Percentiles rank a stretch among this genome's conserved stretches.
phyloP scores from a whole-genome alignment of 306 rosid species.

The Clitoria ternatea region DNA sequence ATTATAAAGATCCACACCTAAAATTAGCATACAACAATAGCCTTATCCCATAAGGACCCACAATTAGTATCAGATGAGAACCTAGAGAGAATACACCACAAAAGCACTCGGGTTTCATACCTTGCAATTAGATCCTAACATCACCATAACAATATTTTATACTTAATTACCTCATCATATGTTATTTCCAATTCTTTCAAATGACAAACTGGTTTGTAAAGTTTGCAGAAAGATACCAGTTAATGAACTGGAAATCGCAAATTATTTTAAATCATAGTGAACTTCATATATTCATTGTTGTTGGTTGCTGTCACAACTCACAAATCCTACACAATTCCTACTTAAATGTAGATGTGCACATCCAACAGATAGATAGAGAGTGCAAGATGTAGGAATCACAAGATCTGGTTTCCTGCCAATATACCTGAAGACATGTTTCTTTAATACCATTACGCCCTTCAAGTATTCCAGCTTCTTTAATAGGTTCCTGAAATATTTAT shows the following conservation, averaged over 20 bases:
- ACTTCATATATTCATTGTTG: not conserved
- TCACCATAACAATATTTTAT: not conserved
- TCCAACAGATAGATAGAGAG: not conserved
- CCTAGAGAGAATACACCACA: too few species aligned
- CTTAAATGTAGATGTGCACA: constrained; percentile 13
- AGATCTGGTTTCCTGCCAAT: not conserved
- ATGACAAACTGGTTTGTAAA: not conserved
- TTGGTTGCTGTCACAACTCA: not conserved
- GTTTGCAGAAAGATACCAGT: not conserved
- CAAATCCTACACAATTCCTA: constrained; percentile 6
- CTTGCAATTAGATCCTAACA: too few species aligned
- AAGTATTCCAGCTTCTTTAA: constrained; percentile 97
- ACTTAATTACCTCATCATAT: not conserved
- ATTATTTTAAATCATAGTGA: constrained; percentile 5
- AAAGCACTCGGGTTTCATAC: too few species aligned
- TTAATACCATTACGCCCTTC: constrained; percentile 98
- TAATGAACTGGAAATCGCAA: not conserved
- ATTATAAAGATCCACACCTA: not conserved
- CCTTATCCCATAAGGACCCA: too few species aligned
- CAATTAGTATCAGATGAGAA: too few species aligned
- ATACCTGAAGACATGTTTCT: constrained; percentile 98
- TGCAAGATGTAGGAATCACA: not conserved
- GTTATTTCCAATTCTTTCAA: constrained; percentile 17
- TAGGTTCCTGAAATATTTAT: constrained; percentile 69
- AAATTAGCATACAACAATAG: not conserved